Percentiles rank a stretch among this genome's conserved stretches.
Conservation (phyloP, 345 rosid genomes). For the Firmiana major region DNA sequence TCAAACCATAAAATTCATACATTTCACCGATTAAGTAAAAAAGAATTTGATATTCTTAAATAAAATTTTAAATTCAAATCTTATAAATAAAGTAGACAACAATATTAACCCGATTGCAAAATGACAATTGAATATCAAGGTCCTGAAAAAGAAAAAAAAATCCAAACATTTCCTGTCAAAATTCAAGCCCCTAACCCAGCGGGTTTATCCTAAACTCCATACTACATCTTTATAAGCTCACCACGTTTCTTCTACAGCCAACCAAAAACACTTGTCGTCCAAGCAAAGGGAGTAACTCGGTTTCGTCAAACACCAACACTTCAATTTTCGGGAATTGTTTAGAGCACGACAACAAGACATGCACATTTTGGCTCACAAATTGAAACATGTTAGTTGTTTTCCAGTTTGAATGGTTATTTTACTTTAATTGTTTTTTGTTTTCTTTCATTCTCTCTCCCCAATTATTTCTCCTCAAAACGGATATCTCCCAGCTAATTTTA, state of each 20-base stretch:
- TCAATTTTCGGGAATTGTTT: background rate
- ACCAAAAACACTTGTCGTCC: conserved; percentile 4
- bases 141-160: too few species aligned
- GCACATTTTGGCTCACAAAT: conserved; percentile 18
- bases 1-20: background rate
- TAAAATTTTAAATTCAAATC: too few species aligned
- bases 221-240: background rate
- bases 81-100: too few species aligned
- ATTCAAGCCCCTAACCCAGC: background rate
- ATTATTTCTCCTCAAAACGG: conserved; percentile 17
- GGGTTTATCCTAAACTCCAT: background rate
- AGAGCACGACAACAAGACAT: conserved; percentile 19
- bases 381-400: conserved; percentile 28
- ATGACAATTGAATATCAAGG: too few species aligned
- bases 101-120: too few species aligned
- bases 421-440: background rate
- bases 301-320: background rate
- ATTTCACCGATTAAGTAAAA: too few species aligned
- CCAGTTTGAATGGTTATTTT: conserved; percentile 22
- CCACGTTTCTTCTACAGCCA: background rate
- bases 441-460: conserved; percentile 22
- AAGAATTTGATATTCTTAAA: too few species aligned
- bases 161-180: background rate
- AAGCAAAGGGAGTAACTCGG: background rate
- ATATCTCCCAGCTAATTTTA: conserved; percentile 15